These are phyloP conservation scores for Dovyalis caffra DNA, from an alignment of 345 rosid species.

Conservation along the genomic window DNA sequence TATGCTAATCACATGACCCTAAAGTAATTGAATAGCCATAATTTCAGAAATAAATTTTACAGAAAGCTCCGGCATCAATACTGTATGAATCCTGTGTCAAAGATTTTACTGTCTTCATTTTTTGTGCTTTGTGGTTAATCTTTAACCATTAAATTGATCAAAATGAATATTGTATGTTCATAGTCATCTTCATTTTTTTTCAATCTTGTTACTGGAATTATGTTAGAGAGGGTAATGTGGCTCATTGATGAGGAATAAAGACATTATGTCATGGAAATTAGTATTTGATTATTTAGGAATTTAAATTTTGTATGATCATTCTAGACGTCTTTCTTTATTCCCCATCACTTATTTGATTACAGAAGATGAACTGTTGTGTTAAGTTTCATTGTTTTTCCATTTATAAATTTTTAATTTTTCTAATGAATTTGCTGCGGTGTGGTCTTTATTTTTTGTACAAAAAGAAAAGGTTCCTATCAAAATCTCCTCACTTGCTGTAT, in stretches of 20 bases:
- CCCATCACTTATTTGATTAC: background rate
- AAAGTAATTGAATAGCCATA: background rate
- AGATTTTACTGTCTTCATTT: background rate
- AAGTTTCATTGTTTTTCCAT: background rate
- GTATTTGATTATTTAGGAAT: background rate
- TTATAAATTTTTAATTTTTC: conserved; percentile 1
- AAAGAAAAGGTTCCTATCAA: conserved; percentile 2
- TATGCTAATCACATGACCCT: too few species aligned
- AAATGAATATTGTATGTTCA: background rate
- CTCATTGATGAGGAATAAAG: conserved; percentile 6
- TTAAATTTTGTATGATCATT: background rate
- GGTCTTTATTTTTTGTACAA: conserved; percentile 8
- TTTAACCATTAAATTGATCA: background rate
- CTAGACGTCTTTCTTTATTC: background rate
- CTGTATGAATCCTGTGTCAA: background rate
- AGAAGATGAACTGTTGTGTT: background rate
- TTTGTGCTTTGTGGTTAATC: background rate
- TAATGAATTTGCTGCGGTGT: conserved; percentile 2
- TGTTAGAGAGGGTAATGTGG: conserved; percentile 14
- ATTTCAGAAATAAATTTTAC: background rate
- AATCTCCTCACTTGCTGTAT: conserved; percentile 11
- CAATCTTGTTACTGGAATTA: background rate
- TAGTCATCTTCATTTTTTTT: background rate
- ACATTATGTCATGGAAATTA: background rate
- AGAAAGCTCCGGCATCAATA: background rate